Percentiles rank a stretch among this genome's conserved stretches.
These are phyloP conservation scores for Turnera subulata DNA, from an alignment of 345 rosid species.

Conservation along the genomic window DNA sequence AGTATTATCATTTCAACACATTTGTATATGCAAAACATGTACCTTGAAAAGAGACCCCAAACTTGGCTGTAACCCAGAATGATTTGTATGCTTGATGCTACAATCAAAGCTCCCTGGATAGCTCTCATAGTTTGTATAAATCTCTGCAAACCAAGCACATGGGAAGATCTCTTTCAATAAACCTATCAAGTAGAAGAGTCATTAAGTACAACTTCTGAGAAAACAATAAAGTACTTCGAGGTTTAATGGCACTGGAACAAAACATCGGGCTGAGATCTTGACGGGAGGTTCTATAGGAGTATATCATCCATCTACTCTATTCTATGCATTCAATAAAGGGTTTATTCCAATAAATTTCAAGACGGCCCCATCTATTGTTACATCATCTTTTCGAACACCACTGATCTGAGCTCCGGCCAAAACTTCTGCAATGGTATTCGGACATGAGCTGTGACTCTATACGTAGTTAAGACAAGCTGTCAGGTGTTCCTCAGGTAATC, in stretches of 20 bases:
- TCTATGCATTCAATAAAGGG: no score
- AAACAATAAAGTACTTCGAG: neutral
- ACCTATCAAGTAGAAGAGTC: slow-evolving; percentile 32
- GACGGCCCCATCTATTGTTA: no score
- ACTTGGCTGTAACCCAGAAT: slow-evolving; percentile 84
- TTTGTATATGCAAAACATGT: neutral
- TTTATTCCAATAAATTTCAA: no score
- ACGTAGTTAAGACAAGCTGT: no score
- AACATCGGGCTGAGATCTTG: no score
- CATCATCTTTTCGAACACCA: no score
- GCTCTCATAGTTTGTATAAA: slow-evolving; percentile 89
- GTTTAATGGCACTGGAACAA: neutral
- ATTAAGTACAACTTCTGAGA: slow-evolving; percentile 18
- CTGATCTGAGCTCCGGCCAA: no score
- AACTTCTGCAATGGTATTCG: neutral
- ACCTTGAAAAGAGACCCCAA: slow-evolving; percentile 92
- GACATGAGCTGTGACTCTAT: slow-evolving; percentile 1
- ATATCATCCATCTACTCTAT: no score
- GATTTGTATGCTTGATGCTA: slow-evolving; percentile 86
- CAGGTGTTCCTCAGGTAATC: no score
- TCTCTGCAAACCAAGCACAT: slow-evolving; percentile 66
- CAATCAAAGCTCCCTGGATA: slow-evolving; percentile 84
- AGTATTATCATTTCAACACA: neutral
- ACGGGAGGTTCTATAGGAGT: no score
- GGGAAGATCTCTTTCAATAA: slow-evolving; percentile 46